Evolutionary conservation across 1,284 basidiomycete species (phyloP).

Genomic region (Ceratobasidium sp.): DNA sequence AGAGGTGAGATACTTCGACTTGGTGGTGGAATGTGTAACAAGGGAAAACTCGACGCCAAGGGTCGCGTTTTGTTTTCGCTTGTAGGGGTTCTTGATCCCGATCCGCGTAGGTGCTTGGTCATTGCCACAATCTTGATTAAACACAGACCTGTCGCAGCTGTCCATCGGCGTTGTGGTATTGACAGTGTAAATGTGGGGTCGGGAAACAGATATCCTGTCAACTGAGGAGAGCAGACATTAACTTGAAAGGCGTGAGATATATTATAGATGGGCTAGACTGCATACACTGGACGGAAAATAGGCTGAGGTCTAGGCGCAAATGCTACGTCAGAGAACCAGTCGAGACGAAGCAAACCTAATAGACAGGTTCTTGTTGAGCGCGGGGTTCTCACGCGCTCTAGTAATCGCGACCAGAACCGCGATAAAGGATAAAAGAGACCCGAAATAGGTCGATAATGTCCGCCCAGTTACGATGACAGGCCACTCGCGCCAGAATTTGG

Average conservation of each 20-base stretch:
- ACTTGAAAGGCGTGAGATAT: constrained; percentile 4
- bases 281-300: neutral
- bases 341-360: neutral
- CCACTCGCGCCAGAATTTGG: constrained; percentile 33
- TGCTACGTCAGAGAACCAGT: neutral
- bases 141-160: too few species aligned
- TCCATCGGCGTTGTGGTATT: neutral
- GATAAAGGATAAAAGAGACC: constrained; percentile 36
- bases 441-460: constrained; percentile 18
- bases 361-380: constrained; percentile 18
- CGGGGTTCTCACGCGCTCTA: constrained; percentile 20
- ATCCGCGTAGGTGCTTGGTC: neutral
- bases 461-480: constrained; percentile 15
- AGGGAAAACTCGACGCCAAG: constrained; percentile 1
- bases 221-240: constrained; percentile 1
- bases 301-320: neutral
- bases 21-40: neutral
- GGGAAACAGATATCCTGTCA: neutral
- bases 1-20: too few species aligned
- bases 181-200: constrained; percentile 16
- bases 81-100: constrained; percentile 19
- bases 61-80: constrained; percentile 23
- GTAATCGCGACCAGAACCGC: constrained; percentile 33
- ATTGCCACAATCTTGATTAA: neutral
- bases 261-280: neutral